A percentile compares a stretch with the other conserved stretches of the same genome.
phyloP scores from a whole-genome alignment of 345 rosid species.

The Sonneratia alba region DNA sequence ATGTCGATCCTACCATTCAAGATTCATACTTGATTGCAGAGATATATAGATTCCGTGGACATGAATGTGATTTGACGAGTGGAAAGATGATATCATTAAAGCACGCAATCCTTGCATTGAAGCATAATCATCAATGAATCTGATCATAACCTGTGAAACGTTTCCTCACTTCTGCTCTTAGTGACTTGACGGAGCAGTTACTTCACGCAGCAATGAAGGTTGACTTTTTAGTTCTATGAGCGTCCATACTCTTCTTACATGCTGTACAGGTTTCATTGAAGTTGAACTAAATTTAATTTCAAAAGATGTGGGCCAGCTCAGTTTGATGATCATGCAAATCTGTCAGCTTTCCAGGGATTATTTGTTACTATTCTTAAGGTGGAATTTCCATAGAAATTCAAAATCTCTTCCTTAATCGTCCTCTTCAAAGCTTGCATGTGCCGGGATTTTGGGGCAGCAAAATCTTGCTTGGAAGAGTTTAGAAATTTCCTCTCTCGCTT shows the following conservation, averaged over 20 bases:
- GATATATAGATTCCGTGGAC: neutral
- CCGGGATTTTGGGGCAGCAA: neutral
- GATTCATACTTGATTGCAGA: neutral
- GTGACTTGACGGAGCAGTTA: neutral
- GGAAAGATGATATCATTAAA: neutral
- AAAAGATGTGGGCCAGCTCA: neutral
- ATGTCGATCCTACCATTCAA: conserved; percentile 10
- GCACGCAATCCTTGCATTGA: neutral
- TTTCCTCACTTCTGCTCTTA: neutral
- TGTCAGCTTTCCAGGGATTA: neutral
- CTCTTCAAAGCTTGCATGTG: neutral
- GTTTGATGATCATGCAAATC: neutral
- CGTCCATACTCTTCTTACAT: neutral
- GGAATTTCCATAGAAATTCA: neutral
- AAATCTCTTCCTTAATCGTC: neutral
- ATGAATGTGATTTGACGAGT: neutral
- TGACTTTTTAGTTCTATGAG: neutral
- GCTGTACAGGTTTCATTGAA: neutral
- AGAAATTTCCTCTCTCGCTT: neutral
- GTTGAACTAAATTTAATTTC: neutral
- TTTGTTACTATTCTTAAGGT: neutral
- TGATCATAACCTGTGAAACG: neutral
- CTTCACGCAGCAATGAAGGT: neutral
- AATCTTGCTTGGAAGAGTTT: neutral
- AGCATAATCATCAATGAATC: neutral